Base-by-base conservation (phyloP, 768 basidiomycete species). In the Amylocystis lapponica region DNA sequence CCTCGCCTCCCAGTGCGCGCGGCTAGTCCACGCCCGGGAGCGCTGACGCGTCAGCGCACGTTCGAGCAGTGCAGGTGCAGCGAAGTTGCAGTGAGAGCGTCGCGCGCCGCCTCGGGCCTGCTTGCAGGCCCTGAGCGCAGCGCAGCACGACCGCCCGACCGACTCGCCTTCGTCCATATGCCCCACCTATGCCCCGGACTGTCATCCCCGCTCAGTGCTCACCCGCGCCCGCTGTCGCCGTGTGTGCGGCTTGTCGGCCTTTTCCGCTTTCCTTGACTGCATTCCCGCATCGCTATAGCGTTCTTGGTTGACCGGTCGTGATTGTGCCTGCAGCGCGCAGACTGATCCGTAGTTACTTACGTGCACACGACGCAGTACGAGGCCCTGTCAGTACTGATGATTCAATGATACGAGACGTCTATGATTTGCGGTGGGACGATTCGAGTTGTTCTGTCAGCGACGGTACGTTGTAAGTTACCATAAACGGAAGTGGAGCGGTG, bases 1-100 rank as follows among this genome's bases (percentile, higher is more conserved):
- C 33, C 43, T 36, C 35, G 19, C 16, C 43, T 44, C 44, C 23
- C 47, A 44, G 35, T n/a, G 44, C 38, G 51, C 39, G 54, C 54
- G 50, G 57, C 57, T 52, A 58, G 54, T 37, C 46, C 56, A 54
- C 39, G 56, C 43, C 44, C 49, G 49, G 33, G 52, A 22, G 41
- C 36, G 42, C 46, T 33, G 52, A 50, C 20, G 48, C 45, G 53
- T 12, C 27, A 45, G 46, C 46, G 47, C 29, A 40, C 33, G 39
- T 34, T 22, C 17, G 30, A 11, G 21, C n/a, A 9, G 39, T 20
- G 21, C 29, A 9, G n/a, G 39, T 27, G 41, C 23, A 29, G 34
- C 16, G 45, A 22, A n/a, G 39, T 32, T 38, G 36, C 37, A 47
- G 51, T 33, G 36, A 47, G 41, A 20, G 45, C 44, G 34, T 16